These are phyloP conservation scores for Wilcoxina mikolae DNA, from an alignment of 495 filamentous ascomycete genomes.

Conservation along the genomic window DNA sequence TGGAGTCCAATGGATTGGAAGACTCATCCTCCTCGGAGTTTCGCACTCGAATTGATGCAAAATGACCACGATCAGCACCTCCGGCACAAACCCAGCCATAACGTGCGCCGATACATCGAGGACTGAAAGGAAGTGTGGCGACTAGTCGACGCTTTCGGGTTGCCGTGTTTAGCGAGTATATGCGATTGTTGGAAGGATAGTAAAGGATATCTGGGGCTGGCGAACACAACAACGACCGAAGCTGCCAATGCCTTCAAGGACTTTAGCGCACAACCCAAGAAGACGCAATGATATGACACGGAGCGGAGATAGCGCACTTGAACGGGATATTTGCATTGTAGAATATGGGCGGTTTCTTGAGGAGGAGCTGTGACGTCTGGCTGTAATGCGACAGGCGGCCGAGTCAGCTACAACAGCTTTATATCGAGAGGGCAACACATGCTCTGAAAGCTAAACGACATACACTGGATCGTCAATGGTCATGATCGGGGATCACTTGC, in stretches of 20 bases:
- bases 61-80: slow-evolving; percentile 65
- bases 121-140: slow-evolving; percentile 62
- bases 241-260: slow-evolving; percentile 65
- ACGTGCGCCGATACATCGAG: slow-evolving; percentile 67
- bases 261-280: background rate
- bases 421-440: background rate
- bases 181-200: slow-evolving; percentile 58
- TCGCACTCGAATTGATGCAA: slow-evolving; percentile 56
- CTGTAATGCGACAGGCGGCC: slow-evolving; percentile 8
- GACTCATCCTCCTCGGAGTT: slow-evolving; percentile 20
- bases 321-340: slow-evolving; percentile 29
- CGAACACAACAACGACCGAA: slow-evolving; percentile 77
- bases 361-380: slow-evolving; percentile 22
- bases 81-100: slow-evolving; percentile 83
- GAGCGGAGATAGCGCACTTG: slow-evolving; percentile 18
- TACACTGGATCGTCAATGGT: slow-evolving; percentile 27
- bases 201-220: slow-evolving; percentile 63
- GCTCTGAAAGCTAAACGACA: slow-evolving; percentile 3
- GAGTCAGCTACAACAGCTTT: background rate
- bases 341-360: slow-evolving; percentile 25
- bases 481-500: slow-evolving; percentile 10
- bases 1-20: background rate
- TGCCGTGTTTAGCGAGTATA: slow-evolving; percentile 58
- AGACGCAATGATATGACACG: background rate
- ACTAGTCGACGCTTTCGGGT: slow-evolving; percentile 61